Conservation (phyloP, 2,329 filamentous ascomycete genomes). For the Alternaria brassicae region DNA sequence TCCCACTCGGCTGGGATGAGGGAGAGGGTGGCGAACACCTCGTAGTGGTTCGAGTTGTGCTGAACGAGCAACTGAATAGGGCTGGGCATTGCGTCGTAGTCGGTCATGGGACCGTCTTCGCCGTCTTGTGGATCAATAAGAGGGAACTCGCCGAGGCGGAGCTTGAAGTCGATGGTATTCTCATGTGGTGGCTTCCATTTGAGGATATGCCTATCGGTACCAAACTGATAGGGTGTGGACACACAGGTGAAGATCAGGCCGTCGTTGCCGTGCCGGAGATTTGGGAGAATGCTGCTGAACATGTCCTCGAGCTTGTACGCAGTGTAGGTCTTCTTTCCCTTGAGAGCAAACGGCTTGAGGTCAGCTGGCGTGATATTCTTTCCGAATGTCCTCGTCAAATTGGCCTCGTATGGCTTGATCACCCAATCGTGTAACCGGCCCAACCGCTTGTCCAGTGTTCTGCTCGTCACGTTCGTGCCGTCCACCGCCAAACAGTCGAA, state of each 20-base stretch:
- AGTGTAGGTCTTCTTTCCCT: constrained; percentile 89
- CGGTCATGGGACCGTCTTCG: constrained; percentile 69
- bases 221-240: constrained; percentile 82
- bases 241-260: constrained; percentile 98
- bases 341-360: constrained; percentile 75
- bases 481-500: constrained; percentile 93
- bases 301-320: constrained; percentile 79
- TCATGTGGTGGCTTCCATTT: constrained; percentile 98
- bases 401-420: constrained; percentile 71
- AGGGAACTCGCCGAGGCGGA: constrained; percentile 77
- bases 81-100: constrained; percentile 82
- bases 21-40: constrained; percentile 68
- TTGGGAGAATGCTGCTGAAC: constrained; percentile 85
- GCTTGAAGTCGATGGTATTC: constrained; percentile 91
- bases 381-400: constrained; percentile 54
- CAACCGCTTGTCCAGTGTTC: constrained; percentile 85
- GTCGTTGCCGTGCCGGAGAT: constrained; percentile 90
- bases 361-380: constrained; percentile 60
- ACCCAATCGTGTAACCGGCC: constrained; percentile 84
- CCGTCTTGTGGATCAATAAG: constrained; percentile 72
- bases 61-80: constrained; percentile 73
- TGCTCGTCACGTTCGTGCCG: constrained; percentile 74
- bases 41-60: constrained; percentile 69
- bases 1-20: constrained; percentile 85
- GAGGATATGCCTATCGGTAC: constrained; percentile 90